These are phyloP conservation scores for Penicillium bovifimosum DNA, from an alignment of 495 filamentous ascomycete species.

Conservation along the genomic window DNA sequence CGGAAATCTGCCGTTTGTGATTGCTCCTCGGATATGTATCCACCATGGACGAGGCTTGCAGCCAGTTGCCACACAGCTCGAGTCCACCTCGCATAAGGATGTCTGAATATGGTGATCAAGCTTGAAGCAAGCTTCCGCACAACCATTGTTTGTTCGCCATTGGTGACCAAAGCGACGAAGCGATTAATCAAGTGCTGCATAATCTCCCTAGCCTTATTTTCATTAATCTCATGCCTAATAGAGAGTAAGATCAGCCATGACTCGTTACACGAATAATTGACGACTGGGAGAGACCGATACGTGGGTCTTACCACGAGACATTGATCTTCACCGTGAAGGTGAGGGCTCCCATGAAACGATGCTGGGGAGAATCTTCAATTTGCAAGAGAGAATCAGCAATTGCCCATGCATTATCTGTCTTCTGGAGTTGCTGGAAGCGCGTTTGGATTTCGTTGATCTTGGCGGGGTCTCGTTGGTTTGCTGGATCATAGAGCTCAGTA, in stretches of 20 bases:
- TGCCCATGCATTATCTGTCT: constrained; percentile 75
- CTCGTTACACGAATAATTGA: neutral
- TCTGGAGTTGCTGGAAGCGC: constrained; percentile 70
- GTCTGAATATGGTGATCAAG: constrained; percentile 72
- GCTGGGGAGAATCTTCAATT: constrained; percentile 55
- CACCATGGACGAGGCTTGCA: constrained; percentile 53
- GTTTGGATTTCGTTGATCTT: constrained; percentile 66
- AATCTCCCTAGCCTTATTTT: constrained; percentile 55
- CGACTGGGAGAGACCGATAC: neutral
- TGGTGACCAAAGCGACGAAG: constrained; percentile 54
- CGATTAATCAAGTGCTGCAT: constrained; percentile 66
- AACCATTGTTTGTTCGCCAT: constrained; percentile 59
- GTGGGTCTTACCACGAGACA: constrained; percentile 20
- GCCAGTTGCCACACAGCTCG: constrained; percentile 62
- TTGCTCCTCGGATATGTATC: constrained; percentile 45
- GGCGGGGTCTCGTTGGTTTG: constrained; percentile 41
- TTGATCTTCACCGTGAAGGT: constrained; percentile 93
- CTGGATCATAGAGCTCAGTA: constrained; percentile 64
- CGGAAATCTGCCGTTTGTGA: constrained; percentile 46
- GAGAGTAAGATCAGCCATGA: constrained; percentile 13
- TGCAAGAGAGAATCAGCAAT: constrained; percentile 68
- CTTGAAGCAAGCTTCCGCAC: constrained; percentile 79
- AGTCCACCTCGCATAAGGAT: constrained; percentile 62
- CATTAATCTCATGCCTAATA: constrained; percentile 53
- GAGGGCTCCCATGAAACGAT: constrained; percentile 89